phyloP scores from a whole-genome alignment of 768 basidiomycete species.

The Fomitopsis pulvina region DNA sequence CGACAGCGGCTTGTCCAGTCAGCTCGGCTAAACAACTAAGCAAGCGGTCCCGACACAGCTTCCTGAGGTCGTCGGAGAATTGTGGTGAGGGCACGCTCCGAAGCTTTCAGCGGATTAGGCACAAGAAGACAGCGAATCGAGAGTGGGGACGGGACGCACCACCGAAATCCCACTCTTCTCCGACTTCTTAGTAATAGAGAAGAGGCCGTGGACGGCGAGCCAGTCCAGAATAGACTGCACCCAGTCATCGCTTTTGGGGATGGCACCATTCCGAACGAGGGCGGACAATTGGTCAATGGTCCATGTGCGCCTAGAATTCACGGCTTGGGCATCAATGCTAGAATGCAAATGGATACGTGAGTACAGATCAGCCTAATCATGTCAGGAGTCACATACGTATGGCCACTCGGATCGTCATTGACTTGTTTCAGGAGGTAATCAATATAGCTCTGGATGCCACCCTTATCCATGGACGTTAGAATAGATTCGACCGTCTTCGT shows the following conservation, averaged over 20 bases:
- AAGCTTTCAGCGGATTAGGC: conserved; percentile 35
- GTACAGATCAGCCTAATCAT: neutral
- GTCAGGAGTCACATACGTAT: conserved; percentile 6
- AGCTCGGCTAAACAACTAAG: conserved; percentile 72
- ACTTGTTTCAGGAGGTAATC: conserved; percentile 60
- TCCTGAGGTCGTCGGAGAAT: conserved; percentile 67
- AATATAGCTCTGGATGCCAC: conserved; percentile 76
- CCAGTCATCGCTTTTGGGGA: conserved; percentile 80
- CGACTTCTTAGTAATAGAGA: conserved; percentile 65
- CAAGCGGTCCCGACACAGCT: conserved; percentile 61
- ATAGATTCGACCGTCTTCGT: conserved; percentile 91
- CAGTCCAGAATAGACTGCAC: conserved; percentile 72
- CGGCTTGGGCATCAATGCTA: conserved; percentile 39
- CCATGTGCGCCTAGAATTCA: conserved; percentile 67
- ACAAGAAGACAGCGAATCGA: neutral
- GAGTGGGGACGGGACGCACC: conserved; percentile 36
- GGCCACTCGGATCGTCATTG: conserved; percentile 31
- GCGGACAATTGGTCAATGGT: conserved; percentile 78
- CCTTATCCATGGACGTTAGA: conserved; percentile 60
- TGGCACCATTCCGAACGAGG: conserved; percentile 70
- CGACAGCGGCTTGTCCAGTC: conserved; percentile 43
- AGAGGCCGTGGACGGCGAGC: conserved; percentile 77
- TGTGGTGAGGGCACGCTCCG: conserved; percentile 55
- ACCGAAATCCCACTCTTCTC: conserved; percentile 52
- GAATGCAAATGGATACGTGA: neutral